Conservation (phyloP, 2,329 filamentous ascomycete genomes). For the Venturia aucupariae region DNA sequence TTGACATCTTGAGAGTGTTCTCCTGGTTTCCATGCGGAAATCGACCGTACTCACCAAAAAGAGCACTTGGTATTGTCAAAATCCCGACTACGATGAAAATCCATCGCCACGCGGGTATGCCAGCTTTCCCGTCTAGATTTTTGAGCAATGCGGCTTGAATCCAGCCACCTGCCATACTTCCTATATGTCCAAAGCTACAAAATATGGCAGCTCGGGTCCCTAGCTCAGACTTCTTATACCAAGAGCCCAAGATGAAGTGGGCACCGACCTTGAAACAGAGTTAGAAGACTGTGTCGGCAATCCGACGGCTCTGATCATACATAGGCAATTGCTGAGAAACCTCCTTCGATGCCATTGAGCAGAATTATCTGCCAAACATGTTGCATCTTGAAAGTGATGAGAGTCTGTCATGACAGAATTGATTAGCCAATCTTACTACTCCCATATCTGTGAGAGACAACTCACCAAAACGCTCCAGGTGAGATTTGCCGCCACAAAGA, state of each 20-base stretch:
- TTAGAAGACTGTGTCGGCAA: constrained; percentile 17
- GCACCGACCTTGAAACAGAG: constrained; percentile 34
- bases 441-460: not conserved
- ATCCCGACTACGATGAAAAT: constrained; percentile 37
- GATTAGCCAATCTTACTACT: not conserved
- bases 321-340: constrained; percentile 25
- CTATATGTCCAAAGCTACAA: constrained; percentile 35
- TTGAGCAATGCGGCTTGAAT: constrained; percentile 35
- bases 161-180: constrained; percentile 38
- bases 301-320: not conserved
- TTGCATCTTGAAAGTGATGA: constrained; percentile 35
- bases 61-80: constrained; percentile 34
- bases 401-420: constrained; percentile 20
- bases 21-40: too few species aligned
- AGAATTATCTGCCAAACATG: constrained; percentile 37
- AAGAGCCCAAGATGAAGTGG: constrained; percentile 37
- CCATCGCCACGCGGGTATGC: constrained; percentile 35
- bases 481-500: constrained; percentile 36
- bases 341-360: constrained; percentile 37
- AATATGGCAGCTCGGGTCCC: constrained; percentile 34
- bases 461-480: constrained; percentile 32
- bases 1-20: too few species aligned
- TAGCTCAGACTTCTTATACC: constrained; percentile 37
- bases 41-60: constrained; percentile 25
- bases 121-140: constrained; percentile 27